Base-by-base conservation (phyloP, 495 filamentous ascomycete species). In the Pyrenopolyporus hunteri region DNA sequence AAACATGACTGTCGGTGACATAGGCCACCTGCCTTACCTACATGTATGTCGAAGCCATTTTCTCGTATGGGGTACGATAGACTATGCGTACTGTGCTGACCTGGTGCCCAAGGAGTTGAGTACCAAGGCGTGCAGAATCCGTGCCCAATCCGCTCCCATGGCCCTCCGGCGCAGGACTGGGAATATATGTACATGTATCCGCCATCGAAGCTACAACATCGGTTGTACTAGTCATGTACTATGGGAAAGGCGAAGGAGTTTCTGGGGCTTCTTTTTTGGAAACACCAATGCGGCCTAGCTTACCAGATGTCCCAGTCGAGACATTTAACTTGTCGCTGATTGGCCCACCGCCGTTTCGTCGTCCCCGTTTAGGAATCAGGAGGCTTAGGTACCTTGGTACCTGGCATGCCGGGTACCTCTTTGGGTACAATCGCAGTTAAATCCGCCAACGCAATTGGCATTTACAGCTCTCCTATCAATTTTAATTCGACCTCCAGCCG, bases 291-390 rank as follows among this genome's bases (percentile, higher is more conserved):
- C 25, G 19, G 26, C n/a, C 52, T 40, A 29, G 49, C 47, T 58
- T 46, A 46, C 45, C 45, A 64, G 31, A 29, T 39, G 19, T 59
- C 44, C 49, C 37, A 32, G 51, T 53, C 44, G 51, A 35, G 63
- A 48, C 20, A 32, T 19, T 26, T 29, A 11, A 16, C 37, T 13
- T 13, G 17, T 13, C 8, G 25, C 46, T 66, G 47, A 66, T 66
- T 66, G 63, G 63, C 16, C 20, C 4, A 22, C 39, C 40, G 19
- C 52, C 22, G 39, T 28, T 40, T 61, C 46, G 29, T 52, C 35
- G 42, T 66, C 63, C 63, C 63, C 51, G 32, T 66, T 66, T 66
- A 56, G 63, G 63, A 60, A 66, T 53, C 51, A 57, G 54, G 42
- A 66, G 56, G 46, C 45, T 59, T 60, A 59, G 32, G 62, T 65